Base-by-base conservation (phyloP, 2,329 filamentous ascomycete species). In the Onygenales sp. region DNA sequence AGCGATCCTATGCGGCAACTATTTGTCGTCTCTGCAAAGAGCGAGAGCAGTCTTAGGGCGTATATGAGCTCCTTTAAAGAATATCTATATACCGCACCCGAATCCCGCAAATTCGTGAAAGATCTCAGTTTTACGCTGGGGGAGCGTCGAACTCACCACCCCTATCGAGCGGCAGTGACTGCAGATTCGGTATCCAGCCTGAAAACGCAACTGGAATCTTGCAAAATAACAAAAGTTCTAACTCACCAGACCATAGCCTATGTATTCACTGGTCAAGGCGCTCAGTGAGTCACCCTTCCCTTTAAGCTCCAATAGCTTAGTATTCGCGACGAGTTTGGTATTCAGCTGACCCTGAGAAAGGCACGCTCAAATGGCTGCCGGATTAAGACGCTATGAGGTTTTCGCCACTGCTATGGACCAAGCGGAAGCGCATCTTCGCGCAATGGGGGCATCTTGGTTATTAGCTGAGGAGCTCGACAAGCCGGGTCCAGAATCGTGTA, bases 71-170 rank as follows among this genome's bases (percentile, higher is more conserved):
- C 8, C 21, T 43, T 45, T 33, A 37, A 34, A 33, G 42, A 21
- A 47, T 21, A 51, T 42, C 36, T 54, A 1, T 7, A 27, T n/a
- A 31, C 33, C 3, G 17, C 45, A n/a, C 21, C 21, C 21, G 45
- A 48, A 32, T n/a, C 45, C 14, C n/a, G n/a, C 21, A 33, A 21
- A 9, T 11, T 48, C 7, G 21, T 34, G 6, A 21, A 31, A 48
- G 45, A 48, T 48, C 10, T 48, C 6, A 7, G 14, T 9, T 48
- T 27, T 32, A 54, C 52, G 6, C 47, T 54, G 6, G 46, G 47
- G 33, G 31, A 54, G 27, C 52, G 46, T 6, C 47, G 52, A 13
- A 48, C 45, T 6, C 45, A 48, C n/a, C 45, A 27, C 32, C 9
- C 45, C 9, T 48, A 11, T 13, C 45, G 45, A 31, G 33, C 33